Evolutionary conservation across 2,329 filamentous ascomycete genomes (phyloP).

Genomic region (Colletotrichum magnum): DNA sequence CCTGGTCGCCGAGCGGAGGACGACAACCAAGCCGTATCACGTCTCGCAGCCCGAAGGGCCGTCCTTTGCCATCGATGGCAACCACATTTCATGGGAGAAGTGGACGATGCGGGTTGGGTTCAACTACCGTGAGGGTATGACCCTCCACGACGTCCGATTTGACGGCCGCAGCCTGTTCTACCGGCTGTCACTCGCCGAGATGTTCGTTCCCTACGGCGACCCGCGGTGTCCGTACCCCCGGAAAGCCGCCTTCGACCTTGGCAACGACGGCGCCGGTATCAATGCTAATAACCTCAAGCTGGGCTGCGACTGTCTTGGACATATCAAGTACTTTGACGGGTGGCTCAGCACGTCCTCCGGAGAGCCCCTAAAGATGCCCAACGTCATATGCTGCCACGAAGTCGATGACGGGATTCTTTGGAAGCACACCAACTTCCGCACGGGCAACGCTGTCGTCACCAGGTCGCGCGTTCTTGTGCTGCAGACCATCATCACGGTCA

Average conservation of each 20-base stretch:
- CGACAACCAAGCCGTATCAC: conserved; percentile 55
- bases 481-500: conserved; percentile 75
- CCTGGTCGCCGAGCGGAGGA: conserved; percentile 43
- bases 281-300: conserved; percentile 76
- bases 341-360: conserved; percentile 50
- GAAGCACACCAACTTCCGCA: conserved; percentile 76
- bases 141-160: conserved; percentile 78
- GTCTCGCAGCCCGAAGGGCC: conserved; percentile 54
- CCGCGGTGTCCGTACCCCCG: conserved; percentile 74
- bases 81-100: conserved; percentile 70
- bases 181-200: conserved; percentile 76
- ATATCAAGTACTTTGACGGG: conserved; percentile 63
- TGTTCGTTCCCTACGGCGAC: conserved; percentile 79
- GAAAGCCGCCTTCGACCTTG: conserved; percentile 80
- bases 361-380: conserved; percentile 49
- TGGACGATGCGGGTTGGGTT: conserved; percentile 79
- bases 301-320: conserved; percentile 78
- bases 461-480: conserved; percentile 72
- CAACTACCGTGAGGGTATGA: conserved; percentile 78
- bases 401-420: conserved; percentile 71
- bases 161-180: conserved; percentile 78
- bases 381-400: conserved; percentile 57
- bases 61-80: conserved; percentile 59
- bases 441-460: conserved; percentile 69
- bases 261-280: conserved; percentile 75